phyloP scores from a whole-genome alignment of 495 filamentous ascomycete species.

The Hypoxylon trugodes region DNA sequence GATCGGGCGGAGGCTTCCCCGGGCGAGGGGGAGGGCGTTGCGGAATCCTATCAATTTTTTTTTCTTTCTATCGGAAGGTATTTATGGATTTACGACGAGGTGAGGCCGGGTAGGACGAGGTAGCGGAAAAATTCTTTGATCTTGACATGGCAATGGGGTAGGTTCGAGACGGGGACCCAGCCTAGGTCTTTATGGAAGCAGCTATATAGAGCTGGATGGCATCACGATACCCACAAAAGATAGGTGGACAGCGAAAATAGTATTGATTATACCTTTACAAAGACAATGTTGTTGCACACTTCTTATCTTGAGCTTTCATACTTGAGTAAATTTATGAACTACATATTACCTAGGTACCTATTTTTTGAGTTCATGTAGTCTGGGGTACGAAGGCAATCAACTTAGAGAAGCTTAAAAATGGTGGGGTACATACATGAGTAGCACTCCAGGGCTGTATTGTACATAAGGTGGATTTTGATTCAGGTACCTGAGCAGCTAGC shows the following conservation, averaged over 20 bases:
- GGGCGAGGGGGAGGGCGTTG: slow-evolving; percentile 20
- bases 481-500: slow-evolving; percentile 23
- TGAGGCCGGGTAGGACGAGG: background rate
- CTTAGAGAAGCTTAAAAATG: too few species aligned
- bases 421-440: background rate
- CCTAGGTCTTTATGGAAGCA: slow-evolving; percentile 5
- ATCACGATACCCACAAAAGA: slow-evolving; percentile 36
- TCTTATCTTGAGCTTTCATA: too few species aligned
- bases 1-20: background rate
- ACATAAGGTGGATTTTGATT: background rate
- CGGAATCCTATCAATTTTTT: background rate
- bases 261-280: background rate
- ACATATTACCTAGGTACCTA: background rate
- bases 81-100: background rate
- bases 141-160: background rate
- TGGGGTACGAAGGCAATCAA: too few species aligned
- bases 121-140: slow-evolving; percentile 20
- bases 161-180: background rate
- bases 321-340: background rate
- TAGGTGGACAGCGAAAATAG: slow-evolving; percentile 15
- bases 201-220: slow-evolving; percentile 36
- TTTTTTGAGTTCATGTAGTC: too few species aligned
- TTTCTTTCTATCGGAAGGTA: background rate
- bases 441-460: background rate
- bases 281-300: too few species aligned